phyloP scores from a whole-genome alignment of 495 filamentous ascomycete species.

The Hyaloscypha hepaticicola region DNA sequence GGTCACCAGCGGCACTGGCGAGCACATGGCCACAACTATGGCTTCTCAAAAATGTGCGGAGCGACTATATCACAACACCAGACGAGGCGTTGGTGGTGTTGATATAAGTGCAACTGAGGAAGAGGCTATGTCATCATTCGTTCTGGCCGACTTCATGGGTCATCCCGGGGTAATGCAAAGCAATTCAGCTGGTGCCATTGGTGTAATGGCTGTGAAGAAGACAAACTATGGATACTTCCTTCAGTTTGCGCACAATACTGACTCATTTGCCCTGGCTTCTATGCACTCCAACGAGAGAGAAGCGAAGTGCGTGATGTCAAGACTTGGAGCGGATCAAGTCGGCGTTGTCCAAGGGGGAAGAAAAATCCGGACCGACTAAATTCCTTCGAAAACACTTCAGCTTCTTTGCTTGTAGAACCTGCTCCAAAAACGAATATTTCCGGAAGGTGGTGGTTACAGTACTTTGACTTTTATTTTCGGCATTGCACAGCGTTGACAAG shows the following conservation, averaged over 20 bases:
- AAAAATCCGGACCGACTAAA: conserved; percentile 41
- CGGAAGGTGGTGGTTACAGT: background rate
- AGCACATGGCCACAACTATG: conserved; percentile 93
- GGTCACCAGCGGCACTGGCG: conserved; percentile 90
- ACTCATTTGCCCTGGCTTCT: conserved; percentile 86
- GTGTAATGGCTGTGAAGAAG: conserved; percentile 82
- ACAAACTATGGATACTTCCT: conserved; percentile 65
- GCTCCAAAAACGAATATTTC: background rate
- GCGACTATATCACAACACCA: conserved; percentile 66
- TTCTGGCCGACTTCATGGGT: conserved; percentile 76
- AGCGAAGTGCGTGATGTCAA: conserved; percentile 82
- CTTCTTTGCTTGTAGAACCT: background rate
- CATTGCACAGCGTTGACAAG: background rate
- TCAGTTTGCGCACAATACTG: conserved; percentile 90
- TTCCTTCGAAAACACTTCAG: background rate
- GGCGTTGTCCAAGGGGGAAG: conserved; percentile 49
- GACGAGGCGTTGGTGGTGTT: conserved; percentile 55
- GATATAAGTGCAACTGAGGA: conserved; percentile 68
- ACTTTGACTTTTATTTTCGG: background rate
- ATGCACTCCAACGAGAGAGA: conserved; percentile 73
- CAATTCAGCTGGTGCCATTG: conserved; percentile 72
- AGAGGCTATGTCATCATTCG: conserved; percentile 65
- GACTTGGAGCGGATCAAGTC: conserved; percentile 45
- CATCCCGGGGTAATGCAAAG: conserved; percentile 76
- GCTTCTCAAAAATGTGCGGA: conserved; percentile 77